Evolutionary conservation across 1,139 yeast genomes (phyloP), one percentile per base, ranked within the genome.

Genomic region (Groenewaldozyma auringiensis): DNA sequence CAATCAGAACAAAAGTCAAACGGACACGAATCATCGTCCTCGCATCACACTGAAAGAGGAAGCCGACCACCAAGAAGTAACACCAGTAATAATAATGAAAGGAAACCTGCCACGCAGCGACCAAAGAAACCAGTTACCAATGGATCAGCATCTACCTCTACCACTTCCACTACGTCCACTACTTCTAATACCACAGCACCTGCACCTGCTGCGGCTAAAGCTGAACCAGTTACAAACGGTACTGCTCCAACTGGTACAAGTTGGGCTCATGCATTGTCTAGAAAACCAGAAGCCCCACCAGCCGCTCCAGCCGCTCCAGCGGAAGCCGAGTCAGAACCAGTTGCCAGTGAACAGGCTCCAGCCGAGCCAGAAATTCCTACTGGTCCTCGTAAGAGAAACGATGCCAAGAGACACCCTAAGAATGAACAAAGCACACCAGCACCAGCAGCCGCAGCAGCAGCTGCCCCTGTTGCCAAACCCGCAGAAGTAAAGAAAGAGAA

Each of bases 211-310:
- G 36, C 40, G 29, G 37, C 47, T 29, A 35, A 43, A 11, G 11
- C 9, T 25, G 29, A 25, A 25, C 29, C 29, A 25, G 29, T 25
- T 6, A 25, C 9, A 6, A 25, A 25, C 20, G 42, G 43, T 36
- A 45, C 44, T 34, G 42, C 47, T 27, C 31, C 34, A 14, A 20
- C 47, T n/a, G 18, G 53, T 40, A 36, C 48, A 17, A 21, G 47
- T 21, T 53, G 63, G 55, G 60, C 64, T 21, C 62, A 59, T 40
- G 54, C 60, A 13, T 37, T 53, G 27, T 47, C 58, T 33, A 50
- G 55, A 36, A 49, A 49, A 40, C 48, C 46, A 27, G 32, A 6
- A 25, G 29, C 29, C 9, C 29, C 41, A 14, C 47, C 49, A 2
- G 43, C 50, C n/a, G 16, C 17, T 9, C 21, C 44, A 3, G 20